Evolutionary conservation across 805 yeast species (phyloP), one percentile per base, ranked within the genome.

Genomic region (Barnettozyma siamensis): DNA sequence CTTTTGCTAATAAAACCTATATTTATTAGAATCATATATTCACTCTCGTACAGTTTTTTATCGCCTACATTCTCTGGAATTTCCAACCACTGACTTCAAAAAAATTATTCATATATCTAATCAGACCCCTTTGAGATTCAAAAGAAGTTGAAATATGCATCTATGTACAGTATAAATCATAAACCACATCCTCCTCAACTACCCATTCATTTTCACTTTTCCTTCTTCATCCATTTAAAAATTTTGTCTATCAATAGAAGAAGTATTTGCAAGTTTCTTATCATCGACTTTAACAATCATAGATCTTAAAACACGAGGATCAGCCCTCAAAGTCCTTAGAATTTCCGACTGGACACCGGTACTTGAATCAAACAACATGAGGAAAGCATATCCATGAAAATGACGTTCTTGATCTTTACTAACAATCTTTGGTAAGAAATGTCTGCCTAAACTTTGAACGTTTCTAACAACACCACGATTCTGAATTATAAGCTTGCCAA

Each of bases 391-490:
- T 3, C 97, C 98, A 59, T 87, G 89, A 59, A 87, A 87, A 63
- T 89, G 95, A 46, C 78, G 74, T 58, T 89, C 95, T 57, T 88
- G 94, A 57, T 88, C 88, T 58, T 86, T 86, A 50, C 80, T 78
- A 65, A 86, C 74, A 46, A 91, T 75, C 49, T 79, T 83, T 16
- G 98, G 96, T 41, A 93, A 71, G 21, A 80, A 79, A 47, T 76
- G 76, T 32, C 80, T 75, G 1, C 96, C 97, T 60, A 89, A 65
- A 47, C 88, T 83, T 38, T 83, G 75, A 35, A 91, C 76, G 46
- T 78, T 80, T 59, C 98, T 76, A 30, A 91, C 80, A n/a, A 91
- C 91, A 38, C 99, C 99, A 72, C 96, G 87, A 64, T 91, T 89
- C 46, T 79, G 77, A 44, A 93, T 74, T 23, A 91, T 76, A 58